Percentiles rank a stretch among this genome's conserved stretches.
These are phyloP conservation scores for Castanopsis chinensis DNA, from an alignment of 306 rosid species.

Conservation along the genomic window DNA sequence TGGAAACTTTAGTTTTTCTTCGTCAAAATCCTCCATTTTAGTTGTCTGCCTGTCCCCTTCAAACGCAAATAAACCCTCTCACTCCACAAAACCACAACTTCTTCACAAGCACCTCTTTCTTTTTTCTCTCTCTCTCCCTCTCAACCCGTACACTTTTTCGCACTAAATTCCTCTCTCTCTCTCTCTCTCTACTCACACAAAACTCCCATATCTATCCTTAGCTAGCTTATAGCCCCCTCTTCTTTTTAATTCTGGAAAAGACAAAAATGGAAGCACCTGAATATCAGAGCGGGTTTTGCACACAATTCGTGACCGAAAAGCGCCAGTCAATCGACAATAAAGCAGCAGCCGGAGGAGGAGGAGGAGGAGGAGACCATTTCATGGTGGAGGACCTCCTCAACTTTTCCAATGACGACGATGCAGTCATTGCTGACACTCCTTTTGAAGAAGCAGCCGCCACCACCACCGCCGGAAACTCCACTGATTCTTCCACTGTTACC, in stretches of 20 bases:
- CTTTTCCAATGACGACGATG: conserved; percentile 64
- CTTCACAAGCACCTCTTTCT: conserved; percentile 33
- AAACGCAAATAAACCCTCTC: conserved; percentile 62
- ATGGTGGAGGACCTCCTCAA: conserved; percentile 83
- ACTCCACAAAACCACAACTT: conserved; percentile 50
- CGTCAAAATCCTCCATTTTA: conserved; percentile 37
- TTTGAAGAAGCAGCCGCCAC: conserved; percentile 44
- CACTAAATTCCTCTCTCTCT: conserved; percentile 20
- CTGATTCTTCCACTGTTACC: conserved; percentile 45
- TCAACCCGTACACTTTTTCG: neutral
- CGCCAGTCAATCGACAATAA: conserved; percentile 27
- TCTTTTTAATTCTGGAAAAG: no score
- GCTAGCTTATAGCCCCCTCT: no score
- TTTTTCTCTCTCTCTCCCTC: conserved; percentile 23
- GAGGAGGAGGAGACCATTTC: conserved; percentile 46
- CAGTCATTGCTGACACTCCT: conserved; percentile 22
- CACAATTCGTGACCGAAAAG: conserved; percentile 43
- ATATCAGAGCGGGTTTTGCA: conserved; percentile 38
- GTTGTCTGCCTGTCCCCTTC: conserved; percentile 63
- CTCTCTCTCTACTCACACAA: conserved; percentile 11
- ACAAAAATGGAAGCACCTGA: conserved; percentile 64
- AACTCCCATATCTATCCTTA: no score
- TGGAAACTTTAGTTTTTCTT: conserved; percentile 6
- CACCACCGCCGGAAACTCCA: conserved; percentile 39
- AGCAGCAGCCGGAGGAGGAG: neutral